phyloP scores from a whole-genome alignment of 1,284 basidiomycete genomes.

The Trametes pubescens region DNA sequence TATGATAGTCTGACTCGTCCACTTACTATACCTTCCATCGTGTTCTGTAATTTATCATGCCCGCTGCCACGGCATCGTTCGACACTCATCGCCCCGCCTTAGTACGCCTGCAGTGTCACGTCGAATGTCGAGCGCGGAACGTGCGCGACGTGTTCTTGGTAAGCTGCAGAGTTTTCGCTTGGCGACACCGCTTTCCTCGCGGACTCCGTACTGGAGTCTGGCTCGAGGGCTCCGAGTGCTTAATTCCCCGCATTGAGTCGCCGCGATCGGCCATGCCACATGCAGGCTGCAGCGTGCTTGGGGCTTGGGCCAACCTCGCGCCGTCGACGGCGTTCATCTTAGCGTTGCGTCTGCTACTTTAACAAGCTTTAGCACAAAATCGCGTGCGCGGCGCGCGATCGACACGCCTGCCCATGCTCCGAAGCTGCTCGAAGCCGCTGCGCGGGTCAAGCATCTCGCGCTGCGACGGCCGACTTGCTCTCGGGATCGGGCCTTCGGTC shows the following conservation, averaged over 20 bases:
- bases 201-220: neutral
- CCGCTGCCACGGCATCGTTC: neutral
- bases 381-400: neutral
- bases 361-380: neutral
- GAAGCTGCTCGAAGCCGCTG: neutral
- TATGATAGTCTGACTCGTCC: slow-evolving; percentile 11
- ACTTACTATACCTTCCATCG: slow-evolving; percentile 4
- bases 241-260: slow-evolving; percentile 5
- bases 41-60: slow-evolving; percentile 20
- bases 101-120: neutral
- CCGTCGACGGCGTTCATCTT: neutral
- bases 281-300: neutral
- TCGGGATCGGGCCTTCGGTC: neutral
- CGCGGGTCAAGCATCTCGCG: no score
- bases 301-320: neutral
- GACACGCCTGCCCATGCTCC: neutral
- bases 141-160: neutral
- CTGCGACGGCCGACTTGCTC: no score
- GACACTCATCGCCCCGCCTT: neutral
- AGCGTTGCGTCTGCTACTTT: neutral
- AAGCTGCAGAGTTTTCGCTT: neutral
- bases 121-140: neutral
- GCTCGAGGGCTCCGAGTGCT: neutral
- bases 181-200: neutral
- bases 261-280: neutral